Conservation (phyloP, 1,139 yeast species). For the Protomyces gravidus region DNA sequence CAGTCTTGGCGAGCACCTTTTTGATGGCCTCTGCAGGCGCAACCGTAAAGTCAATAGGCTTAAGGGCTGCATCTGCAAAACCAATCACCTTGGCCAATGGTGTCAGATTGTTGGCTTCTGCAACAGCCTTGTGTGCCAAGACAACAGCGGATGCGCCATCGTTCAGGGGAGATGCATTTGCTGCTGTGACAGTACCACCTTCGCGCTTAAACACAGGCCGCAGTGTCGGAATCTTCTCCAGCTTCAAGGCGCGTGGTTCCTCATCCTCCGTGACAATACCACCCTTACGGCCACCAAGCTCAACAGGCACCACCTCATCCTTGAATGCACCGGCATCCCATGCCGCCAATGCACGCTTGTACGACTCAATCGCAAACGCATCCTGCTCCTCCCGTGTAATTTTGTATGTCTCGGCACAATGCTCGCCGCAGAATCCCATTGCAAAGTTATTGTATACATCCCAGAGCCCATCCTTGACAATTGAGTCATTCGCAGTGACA, state of each 20-base stretch:
- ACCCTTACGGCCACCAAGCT: slow-evolving; percentile 90
- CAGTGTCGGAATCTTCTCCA: slow-evolving; percentile 67
- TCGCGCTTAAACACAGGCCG: slow-evolving; percentile 76
- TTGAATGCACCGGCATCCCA: slow-evolving; percentile 72
- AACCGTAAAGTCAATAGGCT: slow-evolving; percentile 86
- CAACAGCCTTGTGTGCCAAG: slow-evolving; percentile 70
- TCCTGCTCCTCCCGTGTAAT: slow-evolving; percentile 74
- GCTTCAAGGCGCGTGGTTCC: slow-evolving; percentile 66
- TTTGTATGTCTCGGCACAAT: slow-evolving; percentile 71
- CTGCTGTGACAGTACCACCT: slow-evolving; percentile 84
- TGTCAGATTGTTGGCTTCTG: slow-evolving; percentile 61
- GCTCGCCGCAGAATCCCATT: slow-evolving; percentile 97
- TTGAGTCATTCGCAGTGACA: slow-evolving; percentile 69
- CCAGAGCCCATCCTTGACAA: slow-evolving; percentile 82
- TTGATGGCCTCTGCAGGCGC: slow-evolving; percentile 91
- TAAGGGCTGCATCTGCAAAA: slow-evolving; percentile 93
- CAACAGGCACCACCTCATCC: slow-evolving; percentile 73
- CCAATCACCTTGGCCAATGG: slow-evolving; percentile 69
- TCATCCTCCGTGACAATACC: slow-evolving; percentile 65
- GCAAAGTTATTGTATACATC: slow-evolving; percentile 82
- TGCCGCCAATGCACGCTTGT: slow-evolving; percentile 77
- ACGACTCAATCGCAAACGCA: slow-evolving; percentile 80
- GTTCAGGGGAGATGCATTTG: slow-evolving; percentile 85
- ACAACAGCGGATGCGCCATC: slow-evolving; percentile 94
- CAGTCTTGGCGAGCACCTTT: slow-evolving; percentile 65